Conservation (phyloP, 129 eudicot species). For the Daucus carota region DNA sequence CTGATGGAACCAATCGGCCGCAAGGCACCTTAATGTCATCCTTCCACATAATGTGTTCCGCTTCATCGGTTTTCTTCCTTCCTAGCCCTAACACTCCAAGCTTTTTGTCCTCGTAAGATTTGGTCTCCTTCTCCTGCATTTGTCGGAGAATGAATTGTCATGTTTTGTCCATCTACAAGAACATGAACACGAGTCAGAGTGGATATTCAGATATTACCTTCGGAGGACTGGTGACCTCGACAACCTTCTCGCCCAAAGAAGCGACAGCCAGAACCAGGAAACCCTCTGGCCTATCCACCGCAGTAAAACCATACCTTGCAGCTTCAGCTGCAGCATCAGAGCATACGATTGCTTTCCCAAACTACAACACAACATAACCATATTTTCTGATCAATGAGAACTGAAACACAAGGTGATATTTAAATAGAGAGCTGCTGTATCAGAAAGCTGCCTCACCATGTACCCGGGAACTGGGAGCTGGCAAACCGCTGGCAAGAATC, state of each 20-base stretch:
- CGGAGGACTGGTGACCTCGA: conserved; percentile 43
- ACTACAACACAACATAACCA: conserved; percentile 28
- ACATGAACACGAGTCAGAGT: no score
- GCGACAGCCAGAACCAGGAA: conserved; percentile 78
- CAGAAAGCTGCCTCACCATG: conserved; percentile 38
- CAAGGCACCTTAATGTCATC: conserved; percentile 84
- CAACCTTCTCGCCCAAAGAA: conserved; percentile 52
- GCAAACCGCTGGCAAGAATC: conserved; percentile 73
- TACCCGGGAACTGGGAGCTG: conserved; percentile 77
- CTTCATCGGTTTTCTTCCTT: conserved; percentile 70
- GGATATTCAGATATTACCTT: conserved; percentile 22
- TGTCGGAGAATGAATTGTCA: background rate
- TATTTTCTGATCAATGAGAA: background rate
- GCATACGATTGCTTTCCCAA: conserved; percentile 87
- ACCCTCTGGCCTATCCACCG: conserved; percentile 80
- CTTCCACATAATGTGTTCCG: conserved; percentile 78
- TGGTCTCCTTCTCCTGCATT: conserved; percentile 51
- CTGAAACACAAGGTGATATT: background rate
- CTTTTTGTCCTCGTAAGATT: conserved; percentile 52
- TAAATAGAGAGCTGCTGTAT: background rate
- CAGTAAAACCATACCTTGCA: conserved; percentile 78
- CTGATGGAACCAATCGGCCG: conserved; percentile 57
- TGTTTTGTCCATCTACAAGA: no score
- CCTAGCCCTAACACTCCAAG: conserved; percentile 69
- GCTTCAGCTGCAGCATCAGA: conserved; percentile 96